Conservation (phyloP, 352 stramenopile species). For the Aphanomyces astaci region DNA sequence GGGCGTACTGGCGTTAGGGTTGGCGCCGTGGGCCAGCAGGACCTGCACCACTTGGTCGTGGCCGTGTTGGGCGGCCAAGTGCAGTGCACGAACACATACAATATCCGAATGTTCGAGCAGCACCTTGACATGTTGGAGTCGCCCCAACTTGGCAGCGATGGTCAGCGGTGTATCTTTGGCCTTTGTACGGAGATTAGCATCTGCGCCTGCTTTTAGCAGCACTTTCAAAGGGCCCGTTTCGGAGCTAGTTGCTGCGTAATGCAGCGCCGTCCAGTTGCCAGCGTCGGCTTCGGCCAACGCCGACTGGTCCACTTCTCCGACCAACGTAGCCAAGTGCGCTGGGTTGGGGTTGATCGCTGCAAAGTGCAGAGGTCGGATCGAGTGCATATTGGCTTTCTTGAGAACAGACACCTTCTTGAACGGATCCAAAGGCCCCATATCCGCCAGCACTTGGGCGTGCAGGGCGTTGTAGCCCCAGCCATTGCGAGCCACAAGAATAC, state of each 20-base stretch:
- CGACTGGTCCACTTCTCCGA: slow-evolving; percentile 42
- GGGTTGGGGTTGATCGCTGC: slow-evolving; percentile 67
- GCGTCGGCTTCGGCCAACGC: slow-evolving; percentile 46
- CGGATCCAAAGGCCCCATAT: slow-evolving; percentile 28
- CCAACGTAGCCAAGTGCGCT: slow-evolving; percentile 49
- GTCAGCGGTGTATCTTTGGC: slow-evolving; percentile 54
- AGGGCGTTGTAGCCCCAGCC: slow-evolving; percentile 59
- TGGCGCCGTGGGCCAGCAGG: slow-evolving; percentile 43
- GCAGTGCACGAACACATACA: slow-evolving; percentile 36
- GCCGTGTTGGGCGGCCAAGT: slow-evolving; percentile 43
- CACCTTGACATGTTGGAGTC: slow-evolving; percentile 50
- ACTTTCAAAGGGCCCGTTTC: slow-evolving; percentile 46
- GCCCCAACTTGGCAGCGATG: slow-evolving; percentile 35
- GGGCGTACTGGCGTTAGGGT: slow-evolving; percentile 41
- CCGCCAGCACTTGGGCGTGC: slow-evolving; percentile 42
- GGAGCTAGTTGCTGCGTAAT: slow-evolving; percentile 58
- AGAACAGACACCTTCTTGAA: slow-evolving; percentile 58
- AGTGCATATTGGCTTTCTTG: slow-evolving; percentile 56
- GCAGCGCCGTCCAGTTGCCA: slow-evolving; percentile 46
- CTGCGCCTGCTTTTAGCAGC: slow-evolving; percentile 45
- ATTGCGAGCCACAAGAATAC: slow-evolving; percentile 43
- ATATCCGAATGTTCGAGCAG: slow-evolving; percentile 51
- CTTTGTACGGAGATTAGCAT: slow-evolving; percentile 54
- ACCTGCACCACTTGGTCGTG: slow-evolving; percentile 39
- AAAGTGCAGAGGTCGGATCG: slow-evolving; percentile 60